Conservation (phyloP, 179 eudicot genomes). For the Kewa caespitosa region DNA sequence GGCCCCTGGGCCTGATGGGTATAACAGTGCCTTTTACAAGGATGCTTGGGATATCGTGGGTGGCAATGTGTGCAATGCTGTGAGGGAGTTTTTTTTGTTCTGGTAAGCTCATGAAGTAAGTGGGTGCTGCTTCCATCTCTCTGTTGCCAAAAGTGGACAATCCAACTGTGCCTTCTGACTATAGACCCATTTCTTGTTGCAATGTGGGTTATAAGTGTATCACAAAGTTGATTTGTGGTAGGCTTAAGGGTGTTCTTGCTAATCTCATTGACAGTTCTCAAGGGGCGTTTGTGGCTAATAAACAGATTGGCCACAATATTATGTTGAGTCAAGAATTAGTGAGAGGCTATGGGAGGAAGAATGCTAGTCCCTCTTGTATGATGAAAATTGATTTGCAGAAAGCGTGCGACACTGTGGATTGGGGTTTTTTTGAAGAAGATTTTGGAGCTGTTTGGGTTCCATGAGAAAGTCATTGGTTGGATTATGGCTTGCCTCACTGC, state of each 20-base stretch:
- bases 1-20: slow-evolving; percentile 13
- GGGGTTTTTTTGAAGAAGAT: not conserved
- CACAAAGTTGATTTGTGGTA: not conserved
- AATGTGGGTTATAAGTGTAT: not conserved
- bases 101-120: not conserved
- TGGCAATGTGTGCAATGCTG: not conserved
- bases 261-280: not conserved
- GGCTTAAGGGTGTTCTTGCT: not conserved
- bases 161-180: not conserved
- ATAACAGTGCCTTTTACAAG: not conserved
- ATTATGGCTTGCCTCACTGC: not conserved
- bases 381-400: not conserved
- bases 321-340: not conserved
- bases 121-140: not conserved
- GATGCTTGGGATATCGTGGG: slow-evolving; percentile 1
- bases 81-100: not conserved
- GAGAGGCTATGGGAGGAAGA: not conserved
- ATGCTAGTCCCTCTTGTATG: not conserved
- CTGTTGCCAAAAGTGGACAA: not conserved
- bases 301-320: not conserved
- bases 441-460: not conserved
- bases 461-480: not conserved
- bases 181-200: not conserved
- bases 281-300: not conserved
- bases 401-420: not conserved